Evolutionary conservation across 164 flowering plant genomes (phyloP), one percentile per base, ranked within the genome.

Genomic region (Macadamia tetraphylla): DNA sequence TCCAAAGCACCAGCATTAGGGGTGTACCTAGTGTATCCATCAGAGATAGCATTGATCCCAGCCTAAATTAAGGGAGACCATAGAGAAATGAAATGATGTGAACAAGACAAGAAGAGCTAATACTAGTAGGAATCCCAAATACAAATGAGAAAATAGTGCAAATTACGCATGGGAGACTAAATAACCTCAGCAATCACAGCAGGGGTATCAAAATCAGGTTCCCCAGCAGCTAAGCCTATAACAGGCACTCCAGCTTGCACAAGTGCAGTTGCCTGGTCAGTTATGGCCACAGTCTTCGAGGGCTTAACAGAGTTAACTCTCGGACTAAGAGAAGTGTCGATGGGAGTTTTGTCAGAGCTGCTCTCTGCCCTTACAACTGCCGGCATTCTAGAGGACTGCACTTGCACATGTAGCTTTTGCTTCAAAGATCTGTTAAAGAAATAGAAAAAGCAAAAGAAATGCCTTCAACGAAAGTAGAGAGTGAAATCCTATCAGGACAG

Each of bases 181-280:
- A 52, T 49, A 52, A 94, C 98, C 94, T 94, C 94, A 9, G 90
- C 83, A 70, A 94, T 83, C 11, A 66, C 75, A 18, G 83, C 68
- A 62, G 99, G 99, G 42, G 99, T 92, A 69, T 92, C 95, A 60
- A 94, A 94, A 81, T 94, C 97, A 58, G 99, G 97, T 73, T 94
- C 99, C 63, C 99, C 99, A 40, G 94, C 97, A 8, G 99, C 94
- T 69, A 94, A 75, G 14, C 85, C 72, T n/a, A 94, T 92, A 59
- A 94, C 93, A 64, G 97, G 97, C 40, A 90, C 88, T 35, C 99
- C 97, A 60, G 96, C 89, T 83, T 87, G 88, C 52, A 73, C 85
- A 63, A 94, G 95, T 31, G 99, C 90, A 66, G 91, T 86, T 12
- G 99, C 99, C n/a, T 86, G 93, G 70, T 94, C 97, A 35, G 88